Percentiles rank a stretch among this genome's conserved stretches.
Conservation (phyloP, 352 stramenopile species). For the Globisporangium solare region DNA sequence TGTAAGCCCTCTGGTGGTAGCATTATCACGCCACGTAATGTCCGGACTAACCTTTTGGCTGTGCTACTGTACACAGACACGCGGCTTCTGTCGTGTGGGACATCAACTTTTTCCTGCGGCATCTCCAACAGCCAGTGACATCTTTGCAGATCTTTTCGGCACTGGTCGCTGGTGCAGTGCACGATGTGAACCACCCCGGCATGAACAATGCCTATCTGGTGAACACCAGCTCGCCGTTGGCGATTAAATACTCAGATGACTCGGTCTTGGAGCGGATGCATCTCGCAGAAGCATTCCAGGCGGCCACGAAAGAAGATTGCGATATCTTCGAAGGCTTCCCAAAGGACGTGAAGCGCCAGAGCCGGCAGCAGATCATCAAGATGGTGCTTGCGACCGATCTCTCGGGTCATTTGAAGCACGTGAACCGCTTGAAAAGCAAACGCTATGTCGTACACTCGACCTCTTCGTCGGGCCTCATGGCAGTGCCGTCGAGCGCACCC, state of each 20-base stretch:
- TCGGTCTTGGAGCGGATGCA: slow-evolving; percentile 89
- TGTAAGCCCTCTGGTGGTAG: slow-evolving; percentile 27
- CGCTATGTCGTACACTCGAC: slow-evolving; percentile 37
- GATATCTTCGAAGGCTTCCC: slow-evolving; percentile 66
- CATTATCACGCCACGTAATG: neutral
- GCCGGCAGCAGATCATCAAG: slow-evolving; percentile 67
- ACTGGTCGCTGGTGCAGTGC: slow-evolving; percentile 84
- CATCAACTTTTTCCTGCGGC: slow-evolving; percentile 60
- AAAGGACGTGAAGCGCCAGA: slow-evolving; percentile 41
- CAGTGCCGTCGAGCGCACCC: slow-evolving; percentile 1
- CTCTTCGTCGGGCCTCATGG: slow-evolving; percentile 23
- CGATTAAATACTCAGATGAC: slow-evolving; percentile 92
- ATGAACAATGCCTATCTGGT: slow-evolving; percentile 91
- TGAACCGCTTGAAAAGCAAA: slow-evolving; percentile 78
- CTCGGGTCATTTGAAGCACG: slow-evolving; percentile 65
- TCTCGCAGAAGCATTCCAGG: slow-evolving; percentile 63
- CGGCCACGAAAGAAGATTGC: slow-evolving; percentile 57
- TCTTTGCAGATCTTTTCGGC: slow-evolving; percentile 68
- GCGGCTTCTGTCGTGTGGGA: slow-evolving; percentile 70
- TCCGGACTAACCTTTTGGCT: no score
- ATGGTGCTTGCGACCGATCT: slow-evolving; percentile 86
- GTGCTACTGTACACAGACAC: slow-evolving; percentile 29
- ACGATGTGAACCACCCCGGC: slow-evolving; percentile 92
- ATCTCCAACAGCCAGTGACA: slow-evolving; percentile 30
- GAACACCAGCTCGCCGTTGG: slow-evolving; percentile 74